A percentile compares a stretch with the other conserved stretches of the same genome.
Evolutionary conservation across 2,329 filamentous ascomycete genomes (phyloP).

Genomic region (Phyllosticta capitalensis): DNA sequence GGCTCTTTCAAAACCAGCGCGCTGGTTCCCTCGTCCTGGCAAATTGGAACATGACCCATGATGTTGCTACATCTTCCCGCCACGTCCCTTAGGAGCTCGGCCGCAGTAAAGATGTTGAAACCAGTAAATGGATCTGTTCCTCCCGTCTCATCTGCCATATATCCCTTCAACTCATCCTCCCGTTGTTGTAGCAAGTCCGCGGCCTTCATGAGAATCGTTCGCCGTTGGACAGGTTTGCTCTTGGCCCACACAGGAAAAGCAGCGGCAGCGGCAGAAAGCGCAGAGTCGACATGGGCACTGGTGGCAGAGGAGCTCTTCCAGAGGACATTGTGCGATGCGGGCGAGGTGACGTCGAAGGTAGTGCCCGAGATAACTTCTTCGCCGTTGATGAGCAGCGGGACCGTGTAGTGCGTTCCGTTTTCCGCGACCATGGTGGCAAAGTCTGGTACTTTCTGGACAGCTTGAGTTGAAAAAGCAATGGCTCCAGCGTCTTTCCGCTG

Average conservation of each 20-base stretch:
- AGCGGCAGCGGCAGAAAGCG: conserved; percentile 50
- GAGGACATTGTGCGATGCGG: conserved; percentile 43
- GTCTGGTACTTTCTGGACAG: not conserved
- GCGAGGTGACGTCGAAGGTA: conserved; percentile 49
- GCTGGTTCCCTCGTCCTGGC: conserved; percentile 40
- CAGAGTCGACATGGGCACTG: conserved; percentile 45
- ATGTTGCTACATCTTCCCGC: conserved; percentile 40
- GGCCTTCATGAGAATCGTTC: conserved; percentile 61
- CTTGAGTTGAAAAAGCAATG: not conserved
- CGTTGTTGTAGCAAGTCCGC: conserved; percentile 54
- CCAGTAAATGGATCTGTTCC: conserved; percentile 30
- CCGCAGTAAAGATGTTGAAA: conserved; percentile 32
- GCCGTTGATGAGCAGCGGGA: conserved; percentile 42
- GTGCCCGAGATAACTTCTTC: conserved; percentile 38
- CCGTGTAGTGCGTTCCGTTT: conserved; percentile 17
- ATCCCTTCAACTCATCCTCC: conserved; percentile 49
- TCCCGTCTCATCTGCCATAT: conserved; percentile 52
- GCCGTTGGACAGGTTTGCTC: conserved; percentile 50
- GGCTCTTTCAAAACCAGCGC: conserved; percentile 66
- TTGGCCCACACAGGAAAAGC: conserved; percentile 63
- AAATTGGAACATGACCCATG: conserved; percentile 40
- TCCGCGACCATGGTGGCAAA: not conserved
- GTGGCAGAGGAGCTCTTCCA: conserved; percentile 50
- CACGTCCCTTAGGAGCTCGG: conserved; percentile 42
- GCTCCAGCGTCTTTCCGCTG: not conserved